These are phyloP conservation scores for Magnaporthiopsis incrustans DNA, from an alignment of 2,329 filamentous ascomycete genomes.

Conservation along the genomic window DNA sequence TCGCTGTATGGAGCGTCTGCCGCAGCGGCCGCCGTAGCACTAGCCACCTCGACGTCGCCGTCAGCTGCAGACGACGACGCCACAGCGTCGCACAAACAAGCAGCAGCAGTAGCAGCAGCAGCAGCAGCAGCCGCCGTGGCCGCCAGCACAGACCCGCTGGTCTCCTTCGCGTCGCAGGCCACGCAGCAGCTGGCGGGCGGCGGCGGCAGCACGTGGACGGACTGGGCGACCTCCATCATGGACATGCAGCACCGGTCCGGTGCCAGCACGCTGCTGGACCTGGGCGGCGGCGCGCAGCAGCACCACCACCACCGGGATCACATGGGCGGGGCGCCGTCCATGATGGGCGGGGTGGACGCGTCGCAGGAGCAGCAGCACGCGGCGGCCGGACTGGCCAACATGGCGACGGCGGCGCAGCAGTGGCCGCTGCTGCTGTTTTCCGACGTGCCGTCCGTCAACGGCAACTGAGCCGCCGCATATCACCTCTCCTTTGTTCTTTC, in stretches of 20 bases:
- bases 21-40: neutral
- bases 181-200: constrained; percentile 23
- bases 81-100: neutral
- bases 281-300: constrained; percentile 23
- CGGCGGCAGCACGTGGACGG: constrained; percentile 34
- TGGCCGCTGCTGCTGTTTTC: constrained; percentile 5
- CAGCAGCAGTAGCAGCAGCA: no score
- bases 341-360: neutral
- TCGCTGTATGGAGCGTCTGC: constrained; percentile 8
- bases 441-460: neutral
- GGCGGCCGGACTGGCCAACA: neutral
- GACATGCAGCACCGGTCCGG: constrained; percentile 42
- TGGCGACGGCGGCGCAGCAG: neutral
- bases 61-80: constrained; percentile 10
- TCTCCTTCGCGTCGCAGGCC: constrained; percentile 31
- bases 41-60: constrained; percentile 11
- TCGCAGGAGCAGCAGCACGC: neutral
- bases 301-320: neutral
- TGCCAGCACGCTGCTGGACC: constrained; percentile 38
- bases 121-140: no score
- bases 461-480: neutral
- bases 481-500: neutral
- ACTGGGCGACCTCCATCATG: constrained; percentile 45
- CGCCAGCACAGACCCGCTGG: constrained; percentile 24
- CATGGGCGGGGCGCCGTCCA: neutral